phyloP scores from a whole-genome alignment of 78 protist species.

The Blattamonas nauphoetae region DNA sequence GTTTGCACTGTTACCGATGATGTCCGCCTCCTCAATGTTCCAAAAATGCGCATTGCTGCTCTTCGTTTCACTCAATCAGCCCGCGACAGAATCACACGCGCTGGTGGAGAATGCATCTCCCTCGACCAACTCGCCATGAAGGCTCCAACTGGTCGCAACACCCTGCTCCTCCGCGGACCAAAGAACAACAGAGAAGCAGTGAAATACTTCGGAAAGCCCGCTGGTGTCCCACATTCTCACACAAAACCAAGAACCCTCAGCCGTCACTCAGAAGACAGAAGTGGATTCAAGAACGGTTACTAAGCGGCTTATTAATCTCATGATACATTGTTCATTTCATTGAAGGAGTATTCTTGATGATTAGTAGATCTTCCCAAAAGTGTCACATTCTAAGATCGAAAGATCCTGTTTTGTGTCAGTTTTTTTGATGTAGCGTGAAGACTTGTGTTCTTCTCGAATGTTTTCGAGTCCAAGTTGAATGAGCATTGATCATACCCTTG shows the following conservation, averaged over 20 bases:
- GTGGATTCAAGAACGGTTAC: neutral
- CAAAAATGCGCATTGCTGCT: slow-evolving; percentile 77
- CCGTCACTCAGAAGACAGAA: neutral
- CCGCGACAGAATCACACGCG: slow-evolving; percentile 83
- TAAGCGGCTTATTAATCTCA: neutral
- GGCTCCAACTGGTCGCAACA: slow-evolving; percentile 81
- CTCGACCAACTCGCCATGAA: slow-evolving; percentile 95
- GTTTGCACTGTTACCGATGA: slow-evolving; percentile 97
- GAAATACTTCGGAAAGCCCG: slow-evolving; percentile 89
- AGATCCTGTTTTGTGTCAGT: too few relatives aligned
- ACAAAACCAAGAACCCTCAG: slow-evolving; percentile 26
- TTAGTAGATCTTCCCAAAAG: too few relatives aligned
- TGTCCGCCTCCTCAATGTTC: slow-evolving; percentile 75
- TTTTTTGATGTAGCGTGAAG: too few relatives aligned
- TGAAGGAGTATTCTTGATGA: too few relatives aligned
- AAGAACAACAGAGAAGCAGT: slow-evolving; percentile 72
- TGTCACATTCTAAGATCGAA: too few relatives aligned
- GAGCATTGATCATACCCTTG: too few relatives aligned
- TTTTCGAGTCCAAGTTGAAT: too few relatives aligned
- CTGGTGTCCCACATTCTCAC: slow-evolving; percentile 72
- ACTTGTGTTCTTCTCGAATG: too few relatives aligned
- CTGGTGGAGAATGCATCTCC: slow-evolving; percentile 92
- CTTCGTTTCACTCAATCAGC: slow-evolving; percentile 88
- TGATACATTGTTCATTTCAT: too few relatives aligned
- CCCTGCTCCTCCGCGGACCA: slow-evolving; percentile 90